Evolutionary conservation across 805 yeast genomes (phyloP).

Genomic region (Ogataea polymorpha): DNA sequence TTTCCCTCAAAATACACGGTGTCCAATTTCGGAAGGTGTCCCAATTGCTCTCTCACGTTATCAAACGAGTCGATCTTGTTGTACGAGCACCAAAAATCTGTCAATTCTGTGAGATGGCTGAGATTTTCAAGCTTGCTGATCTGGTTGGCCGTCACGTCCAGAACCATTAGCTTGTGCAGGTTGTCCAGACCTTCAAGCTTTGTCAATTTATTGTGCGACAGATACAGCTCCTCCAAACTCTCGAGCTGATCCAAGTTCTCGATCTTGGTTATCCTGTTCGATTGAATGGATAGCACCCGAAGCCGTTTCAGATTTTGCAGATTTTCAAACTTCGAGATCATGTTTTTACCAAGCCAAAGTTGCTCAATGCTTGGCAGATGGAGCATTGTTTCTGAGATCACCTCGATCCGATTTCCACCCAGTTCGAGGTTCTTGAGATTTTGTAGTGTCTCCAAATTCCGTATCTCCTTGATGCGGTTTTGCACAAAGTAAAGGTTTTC

Average conservation of each 20-base stretch:
- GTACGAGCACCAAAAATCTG: slow-evolving; percentile 92
- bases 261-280: slow-evolving; percentile 72
- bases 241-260: slow-evolving; percentile 76
- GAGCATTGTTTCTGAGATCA: slow-evolving; percentile 54
- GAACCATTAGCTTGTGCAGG: slow-evolving; percentile 59
- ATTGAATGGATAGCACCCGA: slow-evolving; percentile 80
- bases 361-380: slow-evolving; percentile 58
- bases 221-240: slow-evolving; percentile 79
- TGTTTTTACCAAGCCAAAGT: slow-evolving; percentile 91
- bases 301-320: slow-evolving; percentile 58
- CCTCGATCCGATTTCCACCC: slow-evolving; percentile 79
- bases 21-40: slow-evolving; percentile 60
- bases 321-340: slow-evolving; percentile 62
- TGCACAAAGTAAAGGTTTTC: slow-evolving; percentile 82
- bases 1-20: slow-evolving; percentile 94
- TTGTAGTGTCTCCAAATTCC: slow-evolving; percentile 54
- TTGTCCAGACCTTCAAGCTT: slow-evolving; percentile 76
- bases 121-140: slow-evolving; percentile 61
- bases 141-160: slow-evolving; percentile 80
- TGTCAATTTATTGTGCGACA: slow-evolving; percentile 78
- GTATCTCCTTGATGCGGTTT: slow-evolving; percentile 74
- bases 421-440: slow-evolving; percentile 72
- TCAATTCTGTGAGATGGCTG: slow-evolving; percentile 61
- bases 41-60: slow-evolving; percentile 64
- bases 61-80: slow-evolving; percentile 68